Percentiles rank a stretch among this genome's conserved stretches.
These are phyloP conservation scores for Ceratobasidium theobromae DNA, from an alignment of 1,284 basidiomycete species.

Conservation along the genomic window DNA sequence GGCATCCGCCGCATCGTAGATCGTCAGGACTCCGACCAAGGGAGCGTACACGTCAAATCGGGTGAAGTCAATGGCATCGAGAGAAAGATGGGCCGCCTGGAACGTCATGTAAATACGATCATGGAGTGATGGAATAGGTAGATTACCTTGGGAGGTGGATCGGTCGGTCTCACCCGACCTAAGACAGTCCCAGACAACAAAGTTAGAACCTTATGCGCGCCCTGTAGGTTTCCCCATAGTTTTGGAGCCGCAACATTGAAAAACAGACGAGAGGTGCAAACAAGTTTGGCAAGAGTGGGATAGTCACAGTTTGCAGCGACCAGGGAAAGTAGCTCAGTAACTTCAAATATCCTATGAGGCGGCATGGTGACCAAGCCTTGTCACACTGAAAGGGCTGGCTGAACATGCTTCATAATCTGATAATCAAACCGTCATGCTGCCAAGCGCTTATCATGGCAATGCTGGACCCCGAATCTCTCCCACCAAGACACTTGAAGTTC, in stretches of 20 bases:
- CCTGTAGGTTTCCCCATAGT: not conserved
- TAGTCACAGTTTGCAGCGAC: not conserved
- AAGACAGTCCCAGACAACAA: not conserved
- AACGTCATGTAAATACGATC: not conserved
- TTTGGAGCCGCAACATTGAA: not conserved
- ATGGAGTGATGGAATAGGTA: not conserved
- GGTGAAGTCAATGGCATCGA: not conserved
- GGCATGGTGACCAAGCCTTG: not conserved
- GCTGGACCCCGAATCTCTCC: no score
- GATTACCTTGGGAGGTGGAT: not conserved
- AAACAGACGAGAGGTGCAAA: not conserved
- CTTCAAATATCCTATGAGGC: not conserved
- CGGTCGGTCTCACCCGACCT: not conserved
- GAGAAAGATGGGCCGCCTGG: not conserved
- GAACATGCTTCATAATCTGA: not conserved
- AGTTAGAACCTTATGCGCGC: not conserved
- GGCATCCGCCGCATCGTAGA: not conserved
- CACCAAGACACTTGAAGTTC: no score
- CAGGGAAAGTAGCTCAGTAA: not conserved
- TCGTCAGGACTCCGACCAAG: not conserved
- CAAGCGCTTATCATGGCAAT: no score
- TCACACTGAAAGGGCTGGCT: no score
- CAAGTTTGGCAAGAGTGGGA: not conserved
- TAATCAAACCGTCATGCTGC: not conserved
- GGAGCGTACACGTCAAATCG: conserved; percentile 3